Evolutionary conservation across 2,329 filamentous ascomycete genomes (phyloP), one percentile per base, ranked within the genome.

Genomic region (Leptodontidium sp.): DNA sequence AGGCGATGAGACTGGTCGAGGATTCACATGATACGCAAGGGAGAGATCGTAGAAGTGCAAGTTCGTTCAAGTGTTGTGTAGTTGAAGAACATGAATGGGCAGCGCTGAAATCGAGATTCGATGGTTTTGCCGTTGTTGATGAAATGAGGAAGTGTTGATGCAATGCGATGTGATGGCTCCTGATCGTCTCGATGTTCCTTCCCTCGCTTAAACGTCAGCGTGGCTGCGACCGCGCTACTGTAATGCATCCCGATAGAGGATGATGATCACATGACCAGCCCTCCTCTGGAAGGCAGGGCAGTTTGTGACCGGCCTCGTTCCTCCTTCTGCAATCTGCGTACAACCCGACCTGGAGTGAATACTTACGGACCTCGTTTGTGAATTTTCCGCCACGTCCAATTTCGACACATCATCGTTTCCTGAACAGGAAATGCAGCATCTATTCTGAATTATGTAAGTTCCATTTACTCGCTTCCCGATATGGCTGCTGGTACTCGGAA

Each of bases 121-220:
- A 24, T n/a, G 8, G n/a, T 14, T 24, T 40, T 58, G n/a, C 21
- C n/a, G 29, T 43, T 24, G 55, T 24, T 24, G 35, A 40, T 21
- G 55, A 58, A 58, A 14, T 40, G n/a, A 40, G 32, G 55, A 40
- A 58, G n/a, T 40, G 9, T 17, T 40, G 32, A 43, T 40, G 55
- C n/a, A 43, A 24, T 15, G 32, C 45, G 21, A 21, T 21, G 21
- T 21, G 21, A 21, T 21, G 21, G 21, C 21, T 21, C 21, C 21
- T 21, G 21, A 21, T 12, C 38, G 43, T n/a, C 15, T 55, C n/a
- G 29, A 55, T 55, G 52, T 35, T 43, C n/a, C n/a, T 24, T 58
- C 21, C 29, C 38, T 58, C 55, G 55, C 55, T 58, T 40, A 58
- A 58, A 17, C 26, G 29, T 35, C 15, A 21, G 21, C 21, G 21